A percentile compares a stretch with the other conserved stretches of the same genome.
These are phyloP conservation scores for Platanthera zijinensis DNA, from an alignment of 106 monocot genomes.

Conservation along the genomic window DNA sequence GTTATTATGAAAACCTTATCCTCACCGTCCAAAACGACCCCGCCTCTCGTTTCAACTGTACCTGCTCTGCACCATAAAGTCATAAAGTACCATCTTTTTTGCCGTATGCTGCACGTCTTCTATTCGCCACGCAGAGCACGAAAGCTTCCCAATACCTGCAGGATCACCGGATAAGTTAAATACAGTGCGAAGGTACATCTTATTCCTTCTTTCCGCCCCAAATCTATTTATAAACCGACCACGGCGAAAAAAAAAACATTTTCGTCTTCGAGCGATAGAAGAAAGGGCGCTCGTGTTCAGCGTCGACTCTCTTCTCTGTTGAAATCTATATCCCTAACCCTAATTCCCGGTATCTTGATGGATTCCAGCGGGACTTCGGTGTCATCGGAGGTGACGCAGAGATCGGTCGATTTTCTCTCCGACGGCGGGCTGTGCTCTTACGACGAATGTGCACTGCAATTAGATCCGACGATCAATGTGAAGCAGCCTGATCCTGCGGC, in stretches of 20 bases:
- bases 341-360: background rate
- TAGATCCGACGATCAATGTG: constrained; percentile 17
- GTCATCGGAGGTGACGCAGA: background rate
- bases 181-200: background rate
- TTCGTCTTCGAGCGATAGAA: background rate
- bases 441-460: constrained; percentile 26
- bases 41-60: background rate
- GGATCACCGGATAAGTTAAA: background rate
- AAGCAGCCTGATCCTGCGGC: constrained; percentile 25
- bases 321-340: background rate
- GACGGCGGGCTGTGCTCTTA: constrained; percentile 59
- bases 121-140: background rate
- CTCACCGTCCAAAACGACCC: background rate
- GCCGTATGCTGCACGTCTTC: background rate
- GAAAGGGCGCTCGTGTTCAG: background rate
- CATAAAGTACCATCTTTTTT: background rate
- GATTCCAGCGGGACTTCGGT: background rate
- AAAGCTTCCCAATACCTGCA: background rate
- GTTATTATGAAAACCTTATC: background rate
- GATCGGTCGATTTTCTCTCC: constrained; percentile 49
- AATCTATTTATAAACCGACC: background rate
- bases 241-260: background rate
- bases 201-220: background rate
- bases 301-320: background rate
- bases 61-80: background rate